Conservation (phyloP, 2,329 filamentous ascomycete genomes). For the Rutstroemia sp. region DNA sequence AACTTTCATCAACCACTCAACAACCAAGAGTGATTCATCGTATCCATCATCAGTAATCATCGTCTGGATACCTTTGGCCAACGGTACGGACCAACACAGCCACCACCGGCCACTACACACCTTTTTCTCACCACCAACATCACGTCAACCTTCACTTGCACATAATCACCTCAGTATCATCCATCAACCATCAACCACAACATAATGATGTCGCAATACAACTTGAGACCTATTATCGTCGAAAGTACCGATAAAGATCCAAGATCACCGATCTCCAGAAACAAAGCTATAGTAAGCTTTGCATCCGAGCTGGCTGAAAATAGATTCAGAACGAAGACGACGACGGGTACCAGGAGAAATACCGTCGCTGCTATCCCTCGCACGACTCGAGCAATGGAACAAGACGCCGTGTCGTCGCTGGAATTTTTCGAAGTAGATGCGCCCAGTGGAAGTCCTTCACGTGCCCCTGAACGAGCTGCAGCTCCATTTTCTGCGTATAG, state of each 20-base stretch:
- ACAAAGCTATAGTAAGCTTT: slow-evolving; percentile 13
- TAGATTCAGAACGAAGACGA: not conserved
- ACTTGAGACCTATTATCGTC: not conserved
- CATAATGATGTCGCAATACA: not conserved
- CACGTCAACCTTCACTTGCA: not conserved
- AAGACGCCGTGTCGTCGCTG: not conserved
- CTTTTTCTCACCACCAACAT: slow-evolving; percentile 5
- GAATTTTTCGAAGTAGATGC: not conserved
- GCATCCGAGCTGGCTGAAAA: slow-evolving; percentile 14
- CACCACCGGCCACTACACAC: not conserved
- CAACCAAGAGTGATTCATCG: slow-evolving; percentile 17
- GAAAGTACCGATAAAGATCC: not conserved
- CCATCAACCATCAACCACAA: not conserved
- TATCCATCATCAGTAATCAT: slow-evolving; percentile 10
- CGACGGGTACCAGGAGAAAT: not conserved
- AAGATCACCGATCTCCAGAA: not conserved
- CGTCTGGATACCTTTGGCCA: not conserved
- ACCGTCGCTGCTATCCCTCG: not conserved
- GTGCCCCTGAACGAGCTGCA: too few species aligned
- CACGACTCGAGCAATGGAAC: not conserved
- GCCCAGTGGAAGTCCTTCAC: not conserved
- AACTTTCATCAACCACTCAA: slow-evolving; percentile 19
- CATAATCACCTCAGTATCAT: not conserved
- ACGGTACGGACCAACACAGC: not conserved
- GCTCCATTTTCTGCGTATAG: too few species aligned